These are phyloP conservation scores for Tinospora cordifolia DNA, from an alignment of 164 flowering plant species.

Conservation along the genomic window DNA sequence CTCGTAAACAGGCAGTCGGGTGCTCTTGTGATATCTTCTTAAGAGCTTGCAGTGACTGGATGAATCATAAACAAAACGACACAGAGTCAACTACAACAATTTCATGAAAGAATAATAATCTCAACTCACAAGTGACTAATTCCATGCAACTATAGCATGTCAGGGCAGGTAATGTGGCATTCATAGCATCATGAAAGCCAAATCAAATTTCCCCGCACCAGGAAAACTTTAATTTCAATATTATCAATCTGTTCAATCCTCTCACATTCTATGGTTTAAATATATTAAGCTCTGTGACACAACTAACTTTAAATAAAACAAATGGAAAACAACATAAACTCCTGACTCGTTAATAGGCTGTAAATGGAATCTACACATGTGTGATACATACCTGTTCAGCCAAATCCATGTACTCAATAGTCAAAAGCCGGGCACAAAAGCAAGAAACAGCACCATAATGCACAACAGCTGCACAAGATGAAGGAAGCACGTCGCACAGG, in stretches of 20 bases:
- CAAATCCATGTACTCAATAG: constrained; percentile 98
- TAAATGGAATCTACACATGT: too few species aligned
- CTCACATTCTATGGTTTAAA: neutral
- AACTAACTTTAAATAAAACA: neutral
- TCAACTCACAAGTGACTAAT: neutral
- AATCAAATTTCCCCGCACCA: neutral
- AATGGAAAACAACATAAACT: neutral
- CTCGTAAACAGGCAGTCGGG: constrained; percentile 97
- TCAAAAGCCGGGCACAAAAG: constrained; percentile 79
- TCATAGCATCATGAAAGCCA: neutral
- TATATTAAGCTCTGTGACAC: neutral
- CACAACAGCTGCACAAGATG: constrained; percentile 94
- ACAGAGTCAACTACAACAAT: neutral
- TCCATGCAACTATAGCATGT: neutral
- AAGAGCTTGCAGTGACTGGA: constrained; percentile 93
- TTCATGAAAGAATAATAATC: neutral
- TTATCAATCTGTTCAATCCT: neutral
- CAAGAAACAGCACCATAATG: constrained; percentile 90
- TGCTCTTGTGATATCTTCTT: constrained; percentile 98
- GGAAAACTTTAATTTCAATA: neutral
- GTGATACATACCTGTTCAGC: constrained; percentile 76
- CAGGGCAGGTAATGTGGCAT: neutral
- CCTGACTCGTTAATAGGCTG: neutral
- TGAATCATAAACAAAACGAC: neutral
- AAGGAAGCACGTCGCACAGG: constrained; percentile 88